These are phyloP conservation scores for Phytophthora palmivora DNA, from an alignment of 352 stramenopile species.

Conservation along the genomic window DNA sequence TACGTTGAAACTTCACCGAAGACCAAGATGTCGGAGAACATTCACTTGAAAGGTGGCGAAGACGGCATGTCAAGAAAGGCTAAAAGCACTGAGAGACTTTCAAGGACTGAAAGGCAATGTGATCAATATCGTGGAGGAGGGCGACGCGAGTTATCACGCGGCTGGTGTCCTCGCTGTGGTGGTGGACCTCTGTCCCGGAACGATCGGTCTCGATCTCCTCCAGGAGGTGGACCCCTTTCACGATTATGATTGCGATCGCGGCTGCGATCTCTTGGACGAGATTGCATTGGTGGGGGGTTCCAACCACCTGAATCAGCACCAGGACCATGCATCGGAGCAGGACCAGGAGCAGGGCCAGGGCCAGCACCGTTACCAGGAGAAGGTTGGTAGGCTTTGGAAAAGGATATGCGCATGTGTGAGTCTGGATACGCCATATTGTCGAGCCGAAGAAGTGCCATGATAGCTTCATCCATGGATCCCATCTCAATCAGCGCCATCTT, in stretches of 20 bases:
- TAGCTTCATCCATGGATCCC: slow-evolving; percentile 74
- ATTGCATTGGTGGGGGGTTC: slow-evolving; percentile 31
- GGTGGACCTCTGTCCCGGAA: slow-evolving; percentile 41
- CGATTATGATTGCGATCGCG: slow-evolving; percentile 58
- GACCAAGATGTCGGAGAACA: slow-evolving; percentile 13
- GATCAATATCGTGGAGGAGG: slow-evolving; percentile 43
- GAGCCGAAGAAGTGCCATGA: slow-evolving; percentile 70
- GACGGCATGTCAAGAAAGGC: slow-evolving; percentile 5
- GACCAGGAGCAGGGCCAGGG: slow-evolving; percentile 22
- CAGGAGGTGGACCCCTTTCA: slow-evolving; percentile 28
- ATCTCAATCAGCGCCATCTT: slow-evolving; percentile 87
- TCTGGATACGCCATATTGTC: slow-evolving; percentile 81
- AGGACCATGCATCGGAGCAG: slow-evolving; percentile 35
- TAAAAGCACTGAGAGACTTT: slow-evolving; percentile 6
- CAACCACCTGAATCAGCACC: slow-evolving; percentile 35
- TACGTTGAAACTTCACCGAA: slow-evolving; percentile 16
- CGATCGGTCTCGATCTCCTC: slow-evolving; percentile 37
- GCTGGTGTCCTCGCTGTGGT: slow-evolving; percentile 36
- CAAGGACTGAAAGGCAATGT: slow-evolving; percentile 11
- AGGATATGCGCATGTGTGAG: slow-evolving; percentile 82
- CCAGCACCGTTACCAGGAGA: slow-evolving; percentile 14
- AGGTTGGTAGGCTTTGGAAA: slow-evolving; percentile 74
- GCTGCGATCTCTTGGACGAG: slow-evolving; percentile 48
- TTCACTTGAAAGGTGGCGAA: slow-evolving; percentile 14
- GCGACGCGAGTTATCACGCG: slow-evolving; percentile 39